These are phyloP conservation scores for Didymella lethalis DNA, from an alignment of 2,329 filamentous ascomycete genomes.

Conservation along the genomic window DNA sequence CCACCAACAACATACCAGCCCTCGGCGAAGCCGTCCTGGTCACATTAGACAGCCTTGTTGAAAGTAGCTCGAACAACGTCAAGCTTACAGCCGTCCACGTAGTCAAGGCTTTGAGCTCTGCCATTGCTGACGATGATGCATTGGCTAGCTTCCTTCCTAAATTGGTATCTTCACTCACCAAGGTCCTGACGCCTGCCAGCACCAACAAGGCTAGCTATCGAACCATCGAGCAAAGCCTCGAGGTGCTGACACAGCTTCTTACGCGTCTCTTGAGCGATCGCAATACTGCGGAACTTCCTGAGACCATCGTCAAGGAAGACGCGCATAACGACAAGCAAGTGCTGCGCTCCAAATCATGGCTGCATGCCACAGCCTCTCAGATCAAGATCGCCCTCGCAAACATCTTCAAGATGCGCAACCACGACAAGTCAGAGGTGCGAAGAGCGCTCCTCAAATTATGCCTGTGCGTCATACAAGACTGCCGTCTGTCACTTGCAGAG, in stretches of 20 bases:
- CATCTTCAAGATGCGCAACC: conserved; percentile 76
- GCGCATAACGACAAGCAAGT: conserved; percentile 35
- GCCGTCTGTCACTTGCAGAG: conserved; percentile 73
- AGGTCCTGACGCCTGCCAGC: conserved; percentile 74
- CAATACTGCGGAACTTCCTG: conserved; percentile 42
- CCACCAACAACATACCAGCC: conserved; percentile 71
- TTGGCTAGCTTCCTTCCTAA: conserved; percentile 88
- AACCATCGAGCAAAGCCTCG: conserved; percentile 70
- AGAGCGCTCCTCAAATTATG: conserved; percentile 74
- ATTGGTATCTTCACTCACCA: conserved; percentile 81
- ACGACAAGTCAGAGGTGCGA: conserved; percentile 74
- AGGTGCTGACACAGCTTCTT: conserved; percentile 62
- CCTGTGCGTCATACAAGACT: conserved; percentile 78
- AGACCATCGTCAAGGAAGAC: conserved; percentile 10
- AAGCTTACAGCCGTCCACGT: conserved; percentile 74
- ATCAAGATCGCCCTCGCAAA: conserved; percentile 83
- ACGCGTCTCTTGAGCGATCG: conserved; percentile 57
- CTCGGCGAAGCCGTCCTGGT: conserved; percentile 84
- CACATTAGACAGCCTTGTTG: conserved; percentile 75
- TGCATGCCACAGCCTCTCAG: conserved; percentile 80
- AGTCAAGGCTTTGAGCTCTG: conserved; percentile 67
- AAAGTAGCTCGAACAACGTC: conserved; percentile 70
- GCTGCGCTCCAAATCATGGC: conserved; percentile 68
- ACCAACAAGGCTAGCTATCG: conserved; percentile 66
- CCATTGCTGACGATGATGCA: conserved; percentile 75